Evolutionary conservation across 345 rosid species (phyloP), one percentile per base, ranked within the genome.

Genomic region (Citrus maxima): DNA sequence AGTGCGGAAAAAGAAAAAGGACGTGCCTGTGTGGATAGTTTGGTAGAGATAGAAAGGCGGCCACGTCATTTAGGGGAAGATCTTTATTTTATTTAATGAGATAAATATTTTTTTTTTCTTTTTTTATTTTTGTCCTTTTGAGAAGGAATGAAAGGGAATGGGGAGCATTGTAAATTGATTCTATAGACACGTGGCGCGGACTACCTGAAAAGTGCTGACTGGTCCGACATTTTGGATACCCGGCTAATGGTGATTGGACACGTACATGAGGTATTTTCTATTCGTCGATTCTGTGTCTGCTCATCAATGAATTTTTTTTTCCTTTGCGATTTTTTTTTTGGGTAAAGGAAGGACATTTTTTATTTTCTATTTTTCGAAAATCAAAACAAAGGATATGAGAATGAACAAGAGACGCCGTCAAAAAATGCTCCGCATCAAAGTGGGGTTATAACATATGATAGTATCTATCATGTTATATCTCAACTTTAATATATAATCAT

Each of bases 31-130:
- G 25, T 77, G 80, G 93, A 91, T 89, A 80, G 80, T 86, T 89
- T 84, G 81, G 86, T 80, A 82, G 92, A 85, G 95, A 89, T 87
- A 70, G 76, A 82, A 85, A 86, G 70, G 66, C 74, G 65, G 87
- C 95, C 95, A 91, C 93, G 93, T 88, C 92, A 86, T 46, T 67
- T 46, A 13, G 62, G 21, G 0, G 16, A 18, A 79, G 67, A 81
- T 77, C 71, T 81, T 5, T 30, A 8, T 55, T 35, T 56, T 5
- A 10, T 9, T 40, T 16, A 1, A 58, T 37, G 51, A 12, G 51
- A 13, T 1, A 32, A 1, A 10, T 10, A 37, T 14, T 32, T 16
- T 30, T 34, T 35, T 28, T 6, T 13, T 35, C 6, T 28, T 13
- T 30, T 40, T 38, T 38, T 0, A 38, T 7, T 28, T 63, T 12